Base-by-base conservation (phyloP, 2,329 filamentous ascomycete species). In the Rhynchosporium graminicola region DNA sequence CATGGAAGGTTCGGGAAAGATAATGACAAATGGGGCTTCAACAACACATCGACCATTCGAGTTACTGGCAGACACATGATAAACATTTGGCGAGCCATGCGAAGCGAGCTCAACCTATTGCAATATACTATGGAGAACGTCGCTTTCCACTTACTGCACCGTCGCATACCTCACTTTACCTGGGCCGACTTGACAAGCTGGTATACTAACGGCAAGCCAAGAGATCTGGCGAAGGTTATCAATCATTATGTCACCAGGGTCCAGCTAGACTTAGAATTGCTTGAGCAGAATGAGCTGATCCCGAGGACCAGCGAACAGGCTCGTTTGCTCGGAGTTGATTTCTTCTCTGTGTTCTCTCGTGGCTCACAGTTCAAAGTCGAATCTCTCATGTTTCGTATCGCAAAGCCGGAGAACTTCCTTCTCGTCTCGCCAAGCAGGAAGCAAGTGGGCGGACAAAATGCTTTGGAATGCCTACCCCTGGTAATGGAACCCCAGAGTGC, bases 291-390 rank as follows among this genome's bases (percentile, higher is more conserved):
- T 68, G 95, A 97, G 72, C 80, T 98, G 28, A 87, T 98, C 43
- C 80, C 92, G 1, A 84, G 94, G 59, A 98, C 92, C 0, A 96
- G 92, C 70, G 95, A 99, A 75, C 95, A 99, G 76, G 95, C 95
- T 8, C 87, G 95, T 10, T 80, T 99, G 10, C 82, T 99, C 3
- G 95, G 95, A 0, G 90, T 98, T 0, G 95, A 99, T 76, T 99
- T 99, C 78, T 97, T 94, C 75, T 96, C 93, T 0, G 95, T 99
- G 60, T 95, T 97, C 72, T 94, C 91, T 5, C 85, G 95, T 60
- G 95, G 95, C 15, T 98, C 93, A 0, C 95, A 99, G 73, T 98
- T 96, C 83, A 99, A 99, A 75, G 95, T 99, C 46, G 95, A 99
- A 77, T 97, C 94, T 1, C 87, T 97, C 70, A 98, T 99, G 95